phyloP scores from a whole-genome alignment of 2,329 filamentous ascomycete genomes.

The Ilyonectria sp. region DNA sequence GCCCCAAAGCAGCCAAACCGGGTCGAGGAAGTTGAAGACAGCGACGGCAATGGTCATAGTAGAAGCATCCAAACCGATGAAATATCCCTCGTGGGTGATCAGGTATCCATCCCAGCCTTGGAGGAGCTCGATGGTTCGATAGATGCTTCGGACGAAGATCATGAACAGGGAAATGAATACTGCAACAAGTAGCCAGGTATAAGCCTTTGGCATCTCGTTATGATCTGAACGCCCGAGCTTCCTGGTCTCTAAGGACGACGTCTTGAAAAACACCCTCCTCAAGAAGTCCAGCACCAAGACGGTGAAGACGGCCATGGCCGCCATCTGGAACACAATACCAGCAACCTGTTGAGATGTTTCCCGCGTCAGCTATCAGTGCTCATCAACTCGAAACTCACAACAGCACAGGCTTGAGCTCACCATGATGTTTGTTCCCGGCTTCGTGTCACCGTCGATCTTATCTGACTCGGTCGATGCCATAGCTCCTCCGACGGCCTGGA shows the following conservation, averaged over 20 bases:
- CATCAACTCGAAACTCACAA: neutral
- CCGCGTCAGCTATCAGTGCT: neutral
- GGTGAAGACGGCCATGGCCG: constrained; percentile 11
- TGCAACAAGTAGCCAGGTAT: constrained; percentile 6
- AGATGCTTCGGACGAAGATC: constrained; percentile 24
- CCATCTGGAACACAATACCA: constrained; percentile 16
- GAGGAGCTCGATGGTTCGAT: constrained; percentile 23
- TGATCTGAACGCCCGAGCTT: neutral
- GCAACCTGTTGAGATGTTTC: constrained; percentile 1
- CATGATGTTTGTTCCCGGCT: constrained; percentile 21
- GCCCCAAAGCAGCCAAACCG: constrained; percentile 10
- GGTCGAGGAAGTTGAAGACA: constrained; percentile 21
- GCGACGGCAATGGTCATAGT: constrained; percentile 12
- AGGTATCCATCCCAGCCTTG: constrained; percentile 26
- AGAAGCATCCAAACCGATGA: constrained; percentile 14
- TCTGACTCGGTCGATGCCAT: constrained; percentile 8
- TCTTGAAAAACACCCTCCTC: constrained; percentile 12
- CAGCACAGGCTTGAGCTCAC: neutral
- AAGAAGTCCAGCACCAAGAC: constrained; percentile 7
- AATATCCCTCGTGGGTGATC: constrained; percentile 21
- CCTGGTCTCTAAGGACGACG: neutral
- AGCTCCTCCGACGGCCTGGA: constrained; percentile 19
- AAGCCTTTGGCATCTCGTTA: neutral
- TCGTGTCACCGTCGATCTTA: constrained; percentile 8
- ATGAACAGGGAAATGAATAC: constrained; percentile 7